phyloP scores from a whole-genome alignment of 1,284 basidiomycete species.

The Cutaneotrichosporon dermatis region DNA sequence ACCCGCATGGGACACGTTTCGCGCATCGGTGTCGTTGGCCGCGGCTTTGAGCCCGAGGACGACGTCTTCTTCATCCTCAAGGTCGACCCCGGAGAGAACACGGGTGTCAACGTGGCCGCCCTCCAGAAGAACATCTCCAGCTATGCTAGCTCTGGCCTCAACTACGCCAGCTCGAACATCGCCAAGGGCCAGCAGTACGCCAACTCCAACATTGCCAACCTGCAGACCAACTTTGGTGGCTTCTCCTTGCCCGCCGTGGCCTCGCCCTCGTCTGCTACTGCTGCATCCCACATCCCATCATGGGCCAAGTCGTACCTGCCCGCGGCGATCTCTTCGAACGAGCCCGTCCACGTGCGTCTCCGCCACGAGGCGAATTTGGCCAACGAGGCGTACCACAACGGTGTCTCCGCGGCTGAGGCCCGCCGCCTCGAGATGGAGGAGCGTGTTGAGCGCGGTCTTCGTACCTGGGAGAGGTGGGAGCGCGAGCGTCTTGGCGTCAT shows the following conservation, averaged over 20 bases:
- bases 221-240: constrained; percentile 9
- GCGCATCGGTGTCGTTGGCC: constrained; percentile 57
- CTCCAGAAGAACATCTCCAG: constrained; percentile 2
- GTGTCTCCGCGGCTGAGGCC: constrained; percentile 62
- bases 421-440: constrained; percentile 78
- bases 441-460: constrained; percentile 72
- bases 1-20: constrained; percentile 69
- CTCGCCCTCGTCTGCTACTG: not conserved
- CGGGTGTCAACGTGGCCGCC: constrained; percentile 4
- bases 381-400: constrained; percentile 67
- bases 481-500: constrained; percentile 71
- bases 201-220: constrained; percentile 14
- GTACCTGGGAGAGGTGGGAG: constrained; percentile 77
- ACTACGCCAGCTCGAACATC: constrained; percentile 22
- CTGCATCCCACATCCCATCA: constrained; percentile 12
- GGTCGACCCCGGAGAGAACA: constrained; percentile 16
- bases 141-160: constrained; percentile 9
- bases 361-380: constrained; percentile 72
- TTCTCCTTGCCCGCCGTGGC: constrained; percentile 3
- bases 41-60: constrained; percentile 43
- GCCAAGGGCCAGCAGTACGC: too few species aligned
- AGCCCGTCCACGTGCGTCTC: constrained; percentile 64
- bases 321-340: constrained; percentile 46
- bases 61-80: constrained; percentile 45
- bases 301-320: constrained; percentile 39